A percentile compares a stretch with the other conserved stretches of the same genome.
Evolutionary conservation across 164 flowering plant species (phyloP).

Genomic region (Protea cynaroides): DNA sequence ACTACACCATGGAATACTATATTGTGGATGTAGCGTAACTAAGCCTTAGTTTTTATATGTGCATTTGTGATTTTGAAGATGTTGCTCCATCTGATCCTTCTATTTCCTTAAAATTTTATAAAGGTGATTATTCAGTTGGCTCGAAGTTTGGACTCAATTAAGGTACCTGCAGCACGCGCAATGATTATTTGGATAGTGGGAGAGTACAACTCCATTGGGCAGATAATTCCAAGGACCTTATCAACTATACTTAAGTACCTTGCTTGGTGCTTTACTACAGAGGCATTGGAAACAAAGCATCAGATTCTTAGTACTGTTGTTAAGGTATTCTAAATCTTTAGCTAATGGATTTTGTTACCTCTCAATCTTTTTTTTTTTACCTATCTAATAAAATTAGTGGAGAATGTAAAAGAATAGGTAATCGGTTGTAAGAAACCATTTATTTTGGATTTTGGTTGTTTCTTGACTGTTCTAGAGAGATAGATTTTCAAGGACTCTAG

Average conservation of each 20-base stretch:
- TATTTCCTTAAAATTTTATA: conserved; percentile 6
- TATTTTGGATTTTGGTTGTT: background rate
- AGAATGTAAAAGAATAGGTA: too few relatives aligned
- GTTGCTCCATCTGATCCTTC: conserved; percentile 4
- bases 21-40: background rate
- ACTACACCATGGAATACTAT: too few relatives aligned
- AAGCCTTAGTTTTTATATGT: background rate
- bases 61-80: background rate
- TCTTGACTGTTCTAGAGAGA: background rate
- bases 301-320: conserved; percentile 70
- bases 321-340: conserved; percentile 44
- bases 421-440: background rate
- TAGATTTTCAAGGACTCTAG: too few relatives aligned
- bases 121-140: conserved; percentile 76
- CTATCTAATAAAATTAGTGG: too few relatives aligned
- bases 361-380: background rate
- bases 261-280: conserved; percentile 64
- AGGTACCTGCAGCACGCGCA: conserved; percentile 84
- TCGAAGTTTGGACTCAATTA: conserved; percentile 76
- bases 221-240: conserved; percentile 53
- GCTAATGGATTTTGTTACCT: background rate
- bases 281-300: conserved; percentile 76
- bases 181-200: conserved; percentile 88
- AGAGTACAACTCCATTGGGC: conserved; percentile 67
- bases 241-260: conserved; percentile 61